Base-by-base conservation (phyloP, 2,329 filamentous ascomycete species). In the Drechslerella dactyloides region DNA sequence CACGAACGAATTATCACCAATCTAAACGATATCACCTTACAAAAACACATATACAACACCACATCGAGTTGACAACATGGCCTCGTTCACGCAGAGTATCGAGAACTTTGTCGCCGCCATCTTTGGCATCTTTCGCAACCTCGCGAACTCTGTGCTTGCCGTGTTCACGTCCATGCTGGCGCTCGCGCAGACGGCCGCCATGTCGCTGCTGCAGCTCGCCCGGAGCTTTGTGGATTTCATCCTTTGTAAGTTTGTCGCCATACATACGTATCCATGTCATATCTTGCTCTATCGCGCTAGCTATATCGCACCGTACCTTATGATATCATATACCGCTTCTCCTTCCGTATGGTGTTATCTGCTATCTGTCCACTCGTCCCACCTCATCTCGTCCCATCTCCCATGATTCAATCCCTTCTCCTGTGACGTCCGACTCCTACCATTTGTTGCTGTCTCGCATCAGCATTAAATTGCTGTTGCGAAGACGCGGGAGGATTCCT, bases 51-150 rank as follows among this genome's bases (percentile, higher is more conserved):
- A 48, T 48, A 48, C n/a, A 21, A 48, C 13, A 48, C 7, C 17
- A 48, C 6, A n/a, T 17, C n/a, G n/a, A n/a, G 15, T 42, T 8
- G 30, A 51, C 37, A 65, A 53, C 44, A 69, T 69, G 65, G 17
- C 52, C 5, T 70, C 66, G 11, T 24, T 70, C n/a, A 59, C 66
- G 19, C 19, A 35, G 21, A 64, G 58, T n/a, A 11, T 64, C 54
- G 66, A 70, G 27, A 70, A 70, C 50, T 70, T 70, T 30, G 15
- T 70, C 59, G 48, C 35, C 40, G 66, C 66, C 53, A 64, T 70
- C 48, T 63, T 70, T 55, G 66, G 66, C 54, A 70, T 70, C 37
- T 58, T 70, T n/a, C 66, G 55, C 53, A 70, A 70, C 30, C 7
- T 70, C 15, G 30, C 63, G 52, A 57, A 64, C 54, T 63, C 59